Percentiles rank a stretch among this genome's conserved stretches.
Evolutionary conservation across 2,329 filamentous ascomycete species (phyloP).

Genomic region (Purpureocillium lavendulum): DNA sequence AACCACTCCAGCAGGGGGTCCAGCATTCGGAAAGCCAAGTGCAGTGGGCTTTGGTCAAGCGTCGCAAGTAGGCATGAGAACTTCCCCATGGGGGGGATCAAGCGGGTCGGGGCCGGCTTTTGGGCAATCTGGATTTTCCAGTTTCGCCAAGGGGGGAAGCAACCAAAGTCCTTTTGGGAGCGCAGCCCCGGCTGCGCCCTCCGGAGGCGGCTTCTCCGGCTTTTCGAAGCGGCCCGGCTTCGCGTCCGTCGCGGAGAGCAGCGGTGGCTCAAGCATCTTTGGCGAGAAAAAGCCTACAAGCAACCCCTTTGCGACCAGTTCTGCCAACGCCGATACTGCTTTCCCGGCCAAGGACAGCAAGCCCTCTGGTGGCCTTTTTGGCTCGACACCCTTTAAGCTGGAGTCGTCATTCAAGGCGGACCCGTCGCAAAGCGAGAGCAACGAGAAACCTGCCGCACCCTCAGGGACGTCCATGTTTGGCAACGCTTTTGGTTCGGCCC

Average conservation of each 20-base stretch:
- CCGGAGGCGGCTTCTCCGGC: constrained; percentile 43
- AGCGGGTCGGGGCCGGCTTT: constrained; percentile 35
- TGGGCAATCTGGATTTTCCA: constrained; percentile 44
- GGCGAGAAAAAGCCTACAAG: constrained; percentile 27
- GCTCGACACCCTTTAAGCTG: constrained; percentile 55
- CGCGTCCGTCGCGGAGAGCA: constrained; percentile 33
- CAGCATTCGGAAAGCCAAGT: constrained; percentile 41
- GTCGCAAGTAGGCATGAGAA: constrained; percentile 35
- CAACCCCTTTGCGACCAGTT: constrained; percentile 18
- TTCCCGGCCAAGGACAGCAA: constrained; percentile 19
- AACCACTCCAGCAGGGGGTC: constrained; percentile 22
- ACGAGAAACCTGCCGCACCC: constrained; percentile 35
- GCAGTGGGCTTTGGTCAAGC: constrained; percentile 46
- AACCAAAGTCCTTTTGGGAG: constrained; percentile 26
- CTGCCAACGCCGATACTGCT: constrained; percentile 14
- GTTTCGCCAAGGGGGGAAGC: constrained; percentile 25
- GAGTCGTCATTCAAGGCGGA: constrained; percentile 61
- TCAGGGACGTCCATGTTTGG: constrained; percentile 48
- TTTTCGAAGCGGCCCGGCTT: constrained; percentile 51
- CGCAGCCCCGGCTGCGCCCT: constrained; percentile 21
- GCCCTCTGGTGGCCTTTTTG: constrained; percentile 28
- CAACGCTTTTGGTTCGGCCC: constrained; percentile 49
- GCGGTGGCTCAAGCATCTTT: constrained; percentile 25
- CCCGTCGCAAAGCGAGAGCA: constrained; percentile 50
- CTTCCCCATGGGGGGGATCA: constrained; percentile 44